Percentiles rank a stretch among this genome's conserved stretches.
phyloP scores from a whole-genome alignment of 2,329 filamentous ascomycete species.

The Ophiostoma quercus region DNA sequence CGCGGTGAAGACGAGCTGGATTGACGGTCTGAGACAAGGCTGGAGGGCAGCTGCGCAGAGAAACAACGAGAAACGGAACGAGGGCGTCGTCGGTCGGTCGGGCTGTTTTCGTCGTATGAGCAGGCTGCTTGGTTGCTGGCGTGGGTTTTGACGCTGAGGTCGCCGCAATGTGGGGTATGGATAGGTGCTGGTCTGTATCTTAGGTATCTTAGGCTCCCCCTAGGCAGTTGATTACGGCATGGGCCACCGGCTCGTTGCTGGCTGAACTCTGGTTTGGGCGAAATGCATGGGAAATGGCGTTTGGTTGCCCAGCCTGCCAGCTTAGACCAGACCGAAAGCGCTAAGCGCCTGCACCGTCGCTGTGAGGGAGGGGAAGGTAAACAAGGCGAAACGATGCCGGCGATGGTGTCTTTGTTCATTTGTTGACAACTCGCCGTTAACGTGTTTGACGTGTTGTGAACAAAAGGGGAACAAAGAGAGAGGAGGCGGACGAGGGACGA shows the following conservation, averaged over 20 bases:
- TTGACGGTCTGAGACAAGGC: neutral
- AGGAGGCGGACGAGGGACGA: neutral
- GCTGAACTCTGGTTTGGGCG: slow-evolving; percentile 7
- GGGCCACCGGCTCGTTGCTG: neutral
- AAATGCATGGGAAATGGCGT: slow-evolving; percentile 1
- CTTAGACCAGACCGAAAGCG: slow-evolving; percentile 15
- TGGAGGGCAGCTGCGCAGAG: neutral
- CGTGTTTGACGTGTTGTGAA: neutral
- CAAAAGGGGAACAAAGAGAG: neutral
- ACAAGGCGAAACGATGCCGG: neutral
- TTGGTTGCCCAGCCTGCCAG: slow-evolving; percentile 14
- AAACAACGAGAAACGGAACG: neutral
- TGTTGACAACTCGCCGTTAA: neutral
- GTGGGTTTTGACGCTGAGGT: slow-evolving; percentile 17
- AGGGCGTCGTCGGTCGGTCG: slow-evolving; percentile 14
- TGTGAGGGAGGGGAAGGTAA: neutral
- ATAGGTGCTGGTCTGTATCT: neutral
- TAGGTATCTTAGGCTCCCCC: neutral
- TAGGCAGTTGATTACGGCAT: slow-evolving; percentile 5
- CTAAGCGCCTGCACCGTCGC: slow-evolving; percentile 21
- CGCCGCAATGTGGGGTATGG: slow-evolving; percentile 24
- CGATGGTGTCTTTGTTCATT: slow-evolving; percentile 1
- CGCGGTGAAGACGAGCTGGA: neutral
- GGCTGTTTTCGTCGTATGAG: slow-evolving; percentile 18
- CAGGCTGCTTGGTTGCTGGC: slow-evolving; percentile 15